Conservation (phyloP, 495 filamentous ascomycete species). For the Penicillium pulvis region DNA sequence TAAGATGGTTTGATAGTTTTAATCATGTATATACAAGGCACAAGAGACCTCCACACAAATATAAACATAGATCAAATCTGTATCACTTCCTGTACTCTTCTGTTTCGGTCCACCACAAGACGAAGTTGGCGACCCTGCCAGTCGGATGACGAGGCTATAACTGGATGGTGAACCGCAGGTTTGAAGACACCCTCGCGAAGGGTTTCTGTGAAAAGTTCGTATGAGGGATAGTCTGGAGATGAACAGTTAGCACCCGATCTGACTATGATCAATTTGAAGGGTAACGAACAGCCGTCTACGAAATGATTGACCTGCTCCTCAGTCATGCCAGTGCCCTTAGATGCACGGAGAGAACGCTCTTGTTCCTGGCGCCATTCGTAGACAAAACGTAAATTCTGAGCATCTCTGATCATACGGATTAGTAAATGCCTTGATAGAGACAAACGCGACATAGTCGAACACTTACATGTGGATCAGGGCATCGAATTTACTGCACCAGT, state of each 20-base stretch:
- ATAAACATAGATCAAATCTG: constrained; percentile 41
- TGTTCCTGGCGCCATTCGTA: constrained; percentile 89
- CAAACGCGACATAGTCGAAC: neutral
- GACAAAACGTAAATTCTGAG: constrained; percentile 72
- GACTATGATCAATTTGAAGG: neutral
- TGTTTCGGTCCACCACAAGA: constrained; percentile 67
- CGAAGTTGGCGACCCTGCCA: constrained; percentile 64
- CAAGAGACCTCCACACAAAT: neutral
- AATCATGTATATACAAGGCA: constrained; percentile 4
- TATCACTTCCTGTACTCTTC: constrained; percentile 60
- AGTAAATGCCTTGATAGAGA: constrained; percentile 3
- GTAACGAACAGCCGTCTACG: constrained; percentile 64
- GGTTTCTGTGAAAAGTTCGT: constrained; percentile 71
- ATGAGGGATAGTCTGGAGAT: constrained; percentile 60
- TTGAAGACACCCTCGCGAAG: constrained; percentile 66
- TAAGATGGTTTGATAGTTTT: neutral
- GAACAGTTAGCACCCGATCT: neutral
- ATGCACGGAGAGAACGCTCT: constrained; percentile 65
- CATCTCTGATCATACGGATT: constrained; percentile 57
- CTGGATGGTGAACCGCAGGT: constrained; percentile 22
- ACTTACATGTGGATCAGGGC: constrained; percentile 82
- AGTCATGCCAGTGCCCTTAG: constrained; percentile 77
- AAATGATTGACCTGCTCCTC: constrained; percentile 66
- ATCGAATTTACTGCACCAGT: constrained; percentile 58
- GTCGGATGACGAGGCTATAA: constrained; percentile 26